phyloP scores from a whole-genome alignment of 176 grass and related monocot genomes.

The Zea mays region DNA sequence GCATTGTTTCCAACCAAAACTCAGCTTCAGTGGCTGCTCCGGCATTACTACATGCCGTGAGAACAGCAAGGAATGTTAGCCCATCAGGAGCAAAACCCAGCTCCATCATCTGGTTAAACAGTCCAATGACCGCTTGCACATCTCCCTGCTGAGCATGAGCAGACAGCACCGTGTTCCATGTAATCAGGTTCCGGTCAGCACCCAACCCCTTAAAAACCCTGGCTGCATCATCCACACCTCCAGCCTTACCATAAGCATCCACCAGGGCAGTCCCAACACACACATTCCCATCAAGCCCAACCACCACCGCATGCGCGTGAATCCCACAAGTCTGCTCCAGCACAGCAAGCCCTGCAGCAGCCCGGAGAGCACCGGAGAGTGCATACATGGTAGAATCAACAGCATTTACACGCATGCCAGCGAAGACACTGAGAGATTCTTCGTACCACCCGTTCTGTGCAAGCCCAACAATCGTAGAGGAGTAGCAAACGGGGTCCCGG shows the following conservation, averaged over 20 bases:
- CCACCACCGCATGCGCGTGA: constrained; percentile 43
- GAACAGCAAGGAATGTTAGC: constrained; percentile 44
- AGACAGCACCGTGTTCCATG: constrained; percentile 46
- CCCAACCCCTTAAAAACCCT: constrained; percentile 39
- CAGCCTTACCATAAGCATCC: constrained; percentile 54
- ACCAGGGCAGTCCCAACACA: constrained; percentile 40
- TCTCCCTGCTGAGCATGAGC: constrained; percentile 45
- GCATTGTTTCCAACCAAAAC: constrained; percentile 48
- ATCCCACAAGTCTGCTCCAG: constrained; percentile 39
- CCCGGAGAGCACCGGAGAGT: constrained; percentile 37
- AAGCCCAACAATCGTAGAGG: constrained; percentile 41
- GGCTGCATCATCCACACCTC: constrained; percentile 30
- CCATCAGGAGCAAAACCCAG: constrained; percentile 25
- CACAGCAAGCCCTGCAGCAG: constrained; percentile 32
- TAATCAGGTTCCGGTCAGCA: constrained; percentile 33
- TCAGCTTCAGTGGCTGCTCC: constrained; percentile 32
- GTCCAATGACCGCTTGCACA: background rate
- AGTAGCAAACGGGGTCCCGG: constrained; percentile 42
- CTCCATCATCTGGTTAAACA: constrained; percentile 43
- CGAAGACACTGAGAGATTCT: constrained; percentile 33
- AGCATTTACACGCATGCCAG: constrained; percentile 14
- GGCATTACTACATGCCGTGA: constrained; percentile 53
- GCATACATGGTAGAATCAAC: constrained; percentile 43
- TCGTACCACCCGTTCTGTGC: constrained; percentile 31
- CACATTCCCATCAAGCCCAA: constrained; percentile 36